Percentiles rank a stretch among this genome's conserved stretches.
These are phyloP conservation scores for Limtongozyma cylindracea DNA, from an alignment of 805 yeast species.

Conservation along the genomic window DNA sequence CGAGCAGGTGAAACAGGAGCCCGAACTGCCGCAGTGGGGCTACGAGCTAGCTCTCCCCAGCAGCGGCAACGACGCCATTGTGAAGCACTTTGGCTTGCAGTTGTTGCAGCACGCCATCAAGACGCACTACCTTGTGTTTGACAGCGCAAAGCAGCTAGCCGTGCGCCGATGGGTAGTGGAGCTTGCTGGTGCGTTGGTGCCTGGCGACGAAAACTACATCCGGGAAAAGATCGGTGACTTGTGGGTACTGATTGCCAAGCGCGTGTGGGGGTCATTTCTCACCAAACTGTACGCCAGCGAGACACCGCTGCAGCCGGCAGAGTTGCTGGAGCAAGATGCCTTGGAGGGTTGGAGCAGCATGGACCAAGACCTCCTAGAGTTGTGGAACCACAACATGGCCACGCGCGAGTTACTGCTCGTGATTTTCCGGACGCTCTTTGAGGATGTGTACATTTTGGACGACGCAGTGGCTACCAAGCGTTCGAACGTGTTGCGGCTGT, in stretches of 20 bases:
- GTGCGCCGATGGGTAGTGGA: constrained; percentile 72
- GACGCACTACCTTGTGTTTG: constrained; percentile 23
- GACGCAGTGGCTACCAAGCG: constrained; percentile 77
- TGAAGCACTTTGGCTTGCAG: constrained; percentile 78
- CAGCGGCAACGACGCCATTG: constrained; percentile 32
- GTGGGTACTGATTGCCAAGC: constrained; percentile 81
- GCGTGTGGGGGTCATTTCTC: constrained; percentile 72
- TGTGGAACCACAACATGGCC: constrained; percentile 44
- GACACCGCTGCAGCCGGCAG: not conserved
- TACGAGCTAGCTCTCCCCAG: constrained; percentile 54
- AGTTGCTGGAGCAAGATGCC: constrained; percentile 4
- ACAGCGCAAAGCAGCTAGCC: constrained; percentile 29
- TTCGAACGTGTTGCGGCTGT: constrained; percentile 48
- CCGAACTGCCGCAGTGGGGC: constrained; percentile 84
- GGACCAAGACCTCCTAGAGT: constrained; percentile 50
- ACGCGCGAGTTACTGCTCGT: constrained; percentile 58
- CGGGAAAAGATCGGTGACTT: constrained; percentile 74
- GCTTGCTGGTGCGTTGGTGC: constrained; percentile 29
- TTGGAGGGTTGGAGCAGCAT: constrained; percentile 52
- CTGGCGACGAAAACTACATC: constrained; percentile 68
- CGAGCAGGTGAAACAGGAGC: constrained; percentile 49
- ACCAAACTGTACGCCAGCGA: constrained; percentile 5
- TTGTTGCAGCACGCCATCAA: constrained; percentile 43
- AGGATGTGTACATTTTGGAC: constrained; percentile 77
- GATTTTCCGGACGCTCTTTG: constrained; percentile 69